Percentiles rank a stretch among this genome's conserved stretches.
Evolutionary conservation across 257 asterid species (phyloP).

Genomic region (Pogostemon cablin): DNA sequence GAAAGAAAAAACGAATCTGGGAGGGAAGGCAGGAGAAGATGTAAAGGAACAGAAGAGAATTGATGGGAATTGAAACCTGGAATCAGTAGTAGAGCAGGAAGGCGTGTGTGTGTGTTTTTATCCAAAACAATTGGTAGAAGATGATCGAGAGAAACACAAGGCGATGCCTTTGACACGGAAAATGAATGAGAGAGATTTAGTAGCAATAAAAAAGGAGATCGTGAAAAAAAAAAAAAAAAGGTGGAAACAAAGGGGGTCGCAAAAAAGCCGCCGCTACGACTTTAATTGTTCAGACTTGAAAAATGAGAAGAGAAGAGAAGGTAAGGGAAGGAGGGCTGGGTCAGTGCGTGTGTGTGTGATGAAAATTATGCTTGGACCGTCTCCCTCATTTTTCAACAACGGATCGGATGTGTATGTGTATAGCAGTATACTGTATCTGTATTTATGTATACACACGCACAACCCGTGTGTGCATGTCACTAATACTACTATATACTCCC

Average conservation of each 20-base stretch:
- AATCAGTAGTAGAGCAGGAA: constrained; percentile 25
- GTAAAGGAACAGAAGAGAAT: constrained; percentile 28
- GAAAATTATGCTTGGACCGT: constrained; percentile 21
- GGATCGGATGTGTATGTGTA: no score
- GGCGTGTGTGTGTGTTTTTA: constrained; percentile 19
- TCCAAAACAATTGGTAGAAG: constrained; percentile 24
- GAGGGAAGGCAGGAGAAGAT: constrained; percentile 17
- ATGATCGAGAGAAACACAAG: constrained; percentile 35
- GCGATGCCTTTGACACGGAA: constrained; percentile 36
- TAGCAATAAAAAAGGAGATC: constrained; percentile 9
- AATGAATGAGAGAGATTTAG: constrained; percentile 41
- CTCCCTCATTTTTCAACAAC: constrained; percentile 23
- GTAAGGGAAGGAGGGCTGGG: neutral
- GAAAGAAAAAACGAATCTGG: constrained; percentile 27
- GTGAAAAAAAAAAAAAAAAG: constrained; percentile 22
- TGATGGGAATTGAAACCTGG: constrained; percentile 29
- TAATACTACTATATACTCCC: no score
- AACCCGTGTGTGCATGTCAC: no score
- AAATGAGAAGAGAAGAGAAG: neutral
- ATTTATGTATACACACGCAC: no score
- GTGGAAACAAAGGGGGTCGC: constrained; percentile 46
- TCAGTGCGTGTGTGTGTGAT: constrained; percentile 24
- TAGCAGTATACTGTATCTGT: no score
- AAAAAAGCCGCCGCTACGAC: constrained; percentile 41
- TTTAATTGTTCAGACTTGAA: constrained; percentile 22